These are phyloP conservation scores for Aureobasidium sp. DNA, from an alignment of 2,329 filamentous ascomycete genomes.

Conservation along the genomic window DNA sequence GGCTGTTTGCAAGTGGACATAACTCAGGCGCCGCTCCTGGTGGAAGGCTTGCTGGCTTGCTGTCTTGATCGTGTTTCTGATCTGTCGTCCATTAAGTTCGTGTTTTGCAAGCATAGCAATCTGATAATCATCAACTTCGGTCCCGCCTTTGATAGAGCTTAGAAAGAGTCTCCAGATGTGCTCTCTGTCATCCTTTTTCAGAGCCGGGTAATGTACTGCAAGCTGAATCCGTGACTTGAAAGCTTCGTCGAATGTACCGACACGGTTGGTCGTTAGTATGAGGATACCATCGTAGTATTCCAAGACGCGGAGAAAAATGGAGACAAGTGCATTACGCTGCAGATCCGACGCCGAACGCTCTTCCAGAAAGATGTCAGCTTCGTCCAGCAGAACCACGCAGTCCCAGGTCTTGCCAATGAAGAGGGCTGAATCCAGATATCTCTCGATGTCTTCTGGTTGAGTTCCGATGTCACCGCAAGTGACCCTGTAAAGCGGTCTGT, in stretches of 20 bases:
- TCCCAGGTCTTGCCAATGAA: conserved; percentile 19
- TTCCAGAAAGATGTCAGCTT: conserved; percentile 34
- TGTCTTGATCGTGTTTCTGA: too few relatives aligned
- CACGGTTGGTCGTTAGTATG: conserved; percentile 34
- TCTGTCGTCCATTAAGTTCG: too few relatives aligned
- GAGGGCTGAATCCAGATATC: not conserved
- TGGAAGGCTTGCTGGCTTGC: too few relatives aligned
- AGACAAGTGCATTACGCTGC: conserved; percentile 23
- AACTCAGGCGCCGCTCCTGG: too few relatives aligned
- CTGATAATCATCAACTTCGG: too few relatives aligned
- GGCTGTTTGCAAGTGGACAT: too few relatives aligned
- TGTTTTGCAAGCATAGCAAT: too few relatives aligned
- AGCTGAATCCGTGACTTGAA: not conserved
- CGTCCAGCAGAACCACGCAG: conserved; percentile 33
- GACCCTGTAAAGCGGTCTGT: too few relatives aligned
- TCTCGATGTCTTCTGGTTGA: not conserved
- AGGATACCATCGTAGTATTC: conserved; percentile 36
- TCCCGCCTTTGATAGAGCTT: too few relatives aligned
- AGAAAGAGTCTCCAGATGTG: too few relatives aligned
- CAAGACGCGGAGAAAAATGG: conserved; percentile 34
- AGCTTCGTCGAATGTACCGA: not conserved
- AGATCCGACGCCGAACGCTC: too few relatives aligned
- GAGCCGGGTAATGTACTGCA: not conserved
- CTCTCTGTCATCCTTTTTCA: too few relatives aligned
- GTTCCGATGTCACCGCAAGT: not conserved